Evolutionary conservation across 345 rosid genomes (phyloP), one percentile per base, ranked within the genome.

Genomic region (Eucalyptus albens): DNA sequence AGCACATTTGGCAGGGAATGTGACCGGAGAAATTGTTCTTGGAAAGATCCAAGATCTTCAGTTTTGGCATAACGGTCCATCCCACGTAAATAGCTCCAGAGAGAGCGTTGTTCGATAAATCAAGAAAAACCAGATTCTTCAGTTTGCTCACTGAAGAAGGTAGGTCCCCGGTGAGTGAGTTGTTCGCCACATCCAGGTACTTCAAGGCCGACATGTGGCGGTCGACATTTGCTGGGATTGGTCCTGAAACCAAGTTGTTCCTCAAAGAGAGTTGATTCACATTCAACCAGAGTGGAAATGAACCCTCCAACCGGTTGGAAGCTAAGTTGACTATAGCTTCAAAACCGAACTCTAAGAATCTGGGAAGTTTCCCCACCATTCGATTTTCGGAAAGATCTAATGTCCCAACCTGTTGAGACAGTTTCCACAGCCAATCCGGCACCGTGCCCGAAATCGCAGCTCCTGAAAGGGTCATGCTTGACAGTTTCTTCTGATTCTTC

Each of bases 351-450:
- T 40, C 37, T 72, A 85, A 88, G 44, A 29, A 83, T 3, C 8
- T 47, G 22, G 90, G 92, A 81, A 92, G 90, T 42, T 80, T 56
- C 19, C 92, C 94, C 6, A 50, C 12, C 0, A 91, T 27, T 5
- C 37, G 86, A 85, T 90, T 92, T n/a, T 86, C 11, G 6, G 93
- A 90, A 53, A 92, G 89, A 87, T 92, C 89, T 87, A 92, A 69
- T 37, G 0, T 11, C 22, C 21, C 1, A 33, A 90, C n/a, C 4
- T n/a, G 31, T 51, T 11, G 47, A 45, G 86, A 62, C 21, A 90
- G 45, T 19, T 55, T 40, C 92, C 93, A 90, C 47, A 91, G 60
- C 93, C 93, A 90, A 9, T 59, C 37, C 2, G 93, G 90, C 55
- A 90, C 72, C 4, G 33, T 31, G 15, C 67, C 91, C 13, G 90